phyloP scores from a whole-genome alignment of 331 rosid species.

The Malus hybrid region DNA sequence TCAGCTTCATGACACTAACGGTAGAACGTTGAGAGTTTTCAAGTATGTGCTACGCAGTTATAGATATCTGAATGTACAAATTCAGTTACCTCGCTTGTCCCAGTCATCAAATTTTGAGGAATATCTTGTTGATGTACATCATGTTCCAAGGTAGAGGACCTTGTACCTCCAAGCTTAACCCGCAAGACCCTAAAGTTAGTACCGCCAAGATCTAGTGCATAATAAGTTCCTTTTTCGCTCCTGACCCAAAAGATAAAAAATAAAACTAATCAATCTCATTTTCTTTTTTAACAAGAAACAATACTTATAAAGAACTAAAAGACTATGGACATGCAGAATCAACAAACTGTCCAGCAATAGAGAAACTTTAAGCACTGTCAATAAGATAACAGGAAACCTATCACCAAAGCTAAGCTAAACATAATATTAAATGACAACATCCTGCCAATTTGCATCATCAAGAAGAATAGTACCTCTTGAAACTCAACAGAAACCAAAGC shows the following conservation, averaged over 20 bases:
- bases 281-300: background rate
- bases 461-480: background rate
- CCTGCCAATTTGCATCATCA: background rate
- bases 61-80: constrained; percentile 7
- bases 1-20: background rate
- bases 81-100: constrained; percentile 60
- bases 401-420: background rate
- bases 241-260: constrained; percentile 24
- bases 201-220: constrained; percentile 72
- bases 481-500: background rate
- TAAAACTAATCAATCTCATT: constrained; percentile 5
- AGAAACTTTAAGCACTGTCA: background rate
- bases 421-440: background rate
- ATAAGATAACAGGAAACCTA: background rate
- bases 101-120: constrained; percentile 57
- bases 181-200: constrained; percentile 69
- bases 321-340: background rate
- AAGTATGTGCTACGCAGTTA: background rate
- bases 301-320: background rate
- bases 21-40: background rate
- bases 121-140: constrained; percentile 46
- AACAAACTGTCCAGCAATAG: background rate
- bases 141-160: constrained; percentile 35
- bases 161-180: constrained; percentile 49
- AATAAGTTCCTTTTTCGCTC: constrained; percentile 63